phyloP scores from a whole-genome alignment of 306 rosid species.

The Cucumis sativus region Cucumber_9930_V3 NC_026655.2:8256501-8257000 shows the following conservation, averaged over 20 bases:
- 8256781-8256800: not conserved
- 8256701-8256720: not conserved
- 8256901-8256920: constrained; percentile 93
- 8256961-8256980: not conserved
- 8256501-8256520: not conserved
- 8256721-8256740: not conserved
- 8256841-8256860: not conserved
- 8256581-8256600: not conserved
- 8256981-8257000: not conserved
- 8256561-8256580: not conserved
- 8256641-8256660: not conserved
- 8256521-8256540: not conserved
- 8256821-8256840: too few species aligned
- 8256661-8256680: not conserved
- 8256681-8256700: not conserved
- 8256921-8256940: constrained; percentile 96
- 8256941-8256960: constrained; percentile 59
- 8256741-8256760: not conserved
- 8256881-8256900: constrained; percentile 74
- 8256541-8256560: not conserved
- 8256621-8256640: not conserved
- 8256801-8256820: not conserved
- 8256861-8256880: constrained; percentile 3
- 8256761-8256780: not conserved
- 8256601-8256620: not conserved